Evolutionary conservation across 805 yeast species (phyloP).

Genomic region (Tetrapisispora iriomotensis): DNA sequence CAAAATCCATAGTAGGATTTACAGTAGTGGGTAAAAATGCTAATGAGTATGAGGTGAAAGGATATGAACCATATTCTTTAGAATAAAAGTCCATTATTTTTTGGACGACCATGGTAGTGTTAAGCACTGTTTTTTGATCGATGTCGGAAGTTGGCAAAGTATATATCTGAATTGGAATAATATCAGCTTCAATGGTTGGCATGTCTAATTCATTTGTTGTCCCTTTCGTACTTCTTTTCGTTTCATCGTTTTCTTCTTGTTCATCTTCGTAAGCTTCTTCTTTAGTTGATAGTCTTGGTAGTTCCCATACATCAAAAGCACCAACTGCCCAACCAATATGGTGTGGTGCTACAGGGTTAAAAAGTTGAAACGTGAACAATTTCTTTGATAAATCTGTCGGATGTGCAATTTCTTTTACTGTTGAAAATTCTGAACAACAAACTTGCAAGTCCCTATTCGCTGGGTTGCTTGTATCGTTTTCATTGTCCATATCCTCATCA

Average conservation of each 20-base stretch:
- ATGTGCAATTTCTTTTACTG: constrained; percentile 63
- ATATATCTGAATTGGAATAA: constrained; percentile 52
- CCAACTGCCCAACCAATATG: constrained; percentile 95
- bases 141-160: constrained; percentile 46
- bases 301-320: constrained; percentile 53
- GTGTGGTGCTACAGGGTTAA: constrained; percentile 84
- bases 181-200: constrained; percentile 18
- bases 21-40: constrained; percentile 58
- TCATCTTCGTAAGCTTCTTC: constrained; percentile 21
- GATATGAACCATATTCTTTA: constrained; percentile 86
- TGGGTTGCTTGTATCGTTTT: constrained; percentile 19
- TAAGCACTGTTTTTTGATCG: constrained; percentile 40
- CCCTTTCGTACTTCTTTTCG: constrained; percentile 24
- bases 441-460: constrained; percentile 44
- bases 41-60: constrained; percentile 72
- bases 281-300: constrained; percentile 17
- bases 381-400: constrained; percentile 68
- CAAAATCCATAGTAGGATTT: constrained; percentile 47
- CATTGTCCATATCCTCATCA: constrained; percentile 23
- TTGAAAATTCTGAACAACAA: constrained; percentile 60
- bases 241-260: constrained; percentile 32
- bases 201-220: constrained; percentile 31
- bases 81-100: constrained; percentile 76
- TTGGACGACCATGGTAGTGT: constrained; percentile 67
- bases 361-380: constrained; percentile 58